These are phyloP conservation scores for Hyphopichia pseudoburtonii DNA, from an alignment of 1,139 yeast species.

Conservation along the genomic window DNA sequence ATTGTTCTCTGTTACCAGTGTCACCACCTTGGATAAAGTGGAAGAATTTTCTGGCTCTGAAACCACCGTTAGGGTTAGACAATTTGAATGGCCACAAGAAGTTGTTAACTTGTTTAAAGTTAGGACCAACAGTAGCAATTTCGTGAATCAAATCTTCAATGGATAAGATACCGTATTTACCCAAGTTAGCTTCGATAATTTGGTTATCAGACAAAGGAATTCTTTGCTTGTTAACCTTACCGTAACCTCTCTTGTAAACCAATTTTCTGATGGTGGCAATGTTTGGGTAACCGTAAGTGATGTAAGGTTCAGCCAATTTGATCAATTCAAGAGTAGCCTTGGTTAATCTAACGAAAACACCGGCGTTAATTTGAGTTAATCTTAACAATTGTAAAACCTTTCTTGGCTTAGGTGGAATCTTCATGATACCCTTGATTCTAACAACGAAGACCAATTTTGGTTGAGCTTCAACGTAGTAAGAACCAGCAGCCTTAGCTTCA, in stretches of 20 bases:
- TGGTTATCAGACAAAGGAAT: slow-evolving; percentile 91
- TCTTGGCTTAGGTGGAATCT: slow-evolving; percentile 99
- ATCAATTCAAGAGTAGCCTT: slow-evolving; percentile 97
- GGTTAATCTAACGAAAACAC: slow-evolving; percentile 97
- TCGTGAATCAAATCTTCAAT: slow-evolving; percentile 98
- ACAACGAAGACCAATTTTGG: slow-evolving; percentile 94
- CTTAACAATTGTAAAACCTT: slow-evolving; percentile 97
- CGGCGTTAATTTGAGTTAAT: slow-evolving; percentile 97
- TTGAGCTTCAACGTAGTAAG: slow-evolving; percentile 97
- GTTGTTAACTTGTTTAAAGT: slow-evolving; percentile 99
- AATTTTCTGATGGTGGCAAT: slow-evolving; percentile 94
- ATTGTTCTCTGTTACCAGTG: slow-evolving; percentile 99
- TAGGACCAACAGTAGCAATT: slow-evolving; percentile 98
- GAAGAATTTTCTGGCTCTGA: slow-evolving; percentile 99
- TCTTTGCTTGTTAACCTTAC: slow-evolving; percentile 99
- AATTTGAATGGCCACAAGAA: slow-evolving; percentile 99
- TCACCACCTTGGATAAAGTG: slow-evolving; percentile 99
- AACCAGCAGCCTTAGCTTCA: slow-evolving; percentile 94
- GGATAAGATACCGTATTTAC: slow-evolving; percentile 95
- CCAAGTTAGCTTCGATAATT: slow-evolving; percentile 89
- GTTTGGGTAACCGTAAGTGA: slow-evolving; percentile 99
- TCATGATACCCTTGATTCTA: slow-evolving; percentile 99
- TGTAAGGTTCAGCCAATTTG: slow-evolving; percentile 97
- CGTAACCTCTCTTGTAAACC: slow-evolving; percentile 99
- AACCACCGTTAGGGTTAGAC: slow-evolving; percentile 99